Base-by-base conservation (phyloP, 2,329 filamentous ascomycete genomes). In the Allantophomopsis cytisporea region DNA sequence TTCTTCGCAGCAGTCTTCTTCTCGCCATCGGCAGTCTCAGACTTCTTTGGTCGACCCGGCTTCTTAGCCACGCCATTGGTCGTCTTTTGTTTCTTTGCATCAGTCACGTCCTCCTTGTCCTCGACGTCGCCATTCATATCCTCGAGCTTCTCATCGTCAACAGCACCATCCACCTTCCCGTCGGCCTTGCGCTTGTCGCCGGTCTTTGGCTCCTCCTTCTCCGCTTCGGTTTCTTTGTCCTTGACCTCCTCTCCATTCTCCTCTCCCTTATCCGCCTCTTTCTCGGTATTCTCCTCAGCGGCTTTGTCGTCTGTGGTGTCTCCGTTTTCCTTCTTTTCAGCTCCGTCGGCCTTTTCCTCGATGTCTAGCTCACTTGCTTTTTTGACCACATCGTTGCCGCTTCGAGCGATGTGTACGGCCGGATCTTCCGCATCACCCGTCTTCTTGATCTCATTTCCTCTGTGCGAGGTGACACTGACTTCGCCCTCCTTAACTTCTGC, bases 311-410 rank as follows among this genome's bases (percentile, higher is more conserved):
- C 38, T 31, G 33, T 35, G 37, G n/a, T 16, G 12, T 31, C 30
- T 34, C 33, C 37, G 37, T 35, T 37, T 28, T 43, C 41, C 15
- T 34, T 37, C 16, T 34, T 31, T 36, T 43, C 21, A 33, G 37
- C 39, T 17, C 53, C 34, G 23, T 42, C 37, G 33, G 34, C 57
- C 43, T 64, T 63, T 48, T 68, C 53, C 41, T 76, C 71, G 28
- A 79, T 61, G 3, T 68, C 64, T 20, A 80, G 59, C 57, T 80
- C 76, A 34, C 65, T 69, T 11, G 74, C 71, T 45, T 65, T 65
- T 60, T 80, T 79, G 39, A 78, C 73, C 15, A 79, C 74, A 53
- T 80, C 75, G 49, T 80, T 77, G 36, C 76, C 75, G 12, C 65
- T 61, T 35, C 73, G 65, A 48, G 64, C 63, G 48, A 80, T 58